A percentile compares a stretch with the other conserved stretches of the same genome.
These are phyloP conservation scores for Sporothrix protearum DNA, from an alignment of 2,329 filamentous ascomycete species.

Conservation along the genomic window DNA sequence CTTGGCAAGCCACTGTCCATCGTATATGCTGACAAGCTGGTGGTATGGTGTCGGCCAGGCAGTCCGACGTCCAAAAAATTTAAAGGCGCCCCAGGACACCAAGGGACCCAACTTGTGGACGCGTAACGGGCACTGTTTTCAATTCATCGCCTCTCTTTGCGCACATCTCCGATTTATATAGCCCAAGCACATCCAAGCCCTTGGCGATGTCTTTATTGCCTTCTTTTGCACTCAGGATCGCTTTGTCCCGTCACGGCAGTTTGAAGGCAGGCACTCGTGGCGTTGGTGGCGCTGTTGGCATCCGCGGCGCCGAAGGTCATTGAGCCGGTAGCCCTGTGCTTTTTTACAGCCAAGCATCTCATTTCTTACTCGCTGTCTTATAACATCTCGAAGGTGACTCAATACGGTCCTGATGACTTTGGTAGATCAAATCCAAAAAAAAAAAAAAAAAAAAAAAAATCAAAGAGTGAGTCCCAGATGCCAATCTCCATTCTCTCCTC, in stretches of 20 bases:
- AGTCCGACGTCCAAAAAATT: not conserved
- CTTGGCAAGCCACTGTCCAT: not conserved
- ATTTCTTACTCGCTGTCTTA: not conserved
- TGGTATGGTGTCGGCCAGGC: not conserved
- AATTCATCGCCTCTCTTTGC: not conserved
- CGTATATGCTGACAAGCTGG: no score
- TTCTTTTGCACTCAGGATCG: not conserved
- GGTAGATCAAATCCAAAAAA: no score
- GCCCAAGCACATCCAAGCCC: not conserved
- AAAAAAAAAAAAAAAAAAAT: no score
- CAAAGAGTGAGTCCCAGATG: no score
- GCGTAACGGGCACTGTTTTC: not conserved
- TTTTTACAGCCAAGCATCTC: not conserved
- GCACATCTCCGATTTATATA: not conserved
- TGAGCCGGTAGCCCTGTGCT: not conserved
- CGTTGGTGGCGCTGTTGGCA: not conserved
- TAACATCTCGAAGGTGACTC: no score
- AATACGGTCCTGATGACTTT: no score
- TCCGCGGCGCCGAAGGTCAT: not conserved
- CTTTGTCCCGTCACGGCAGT: not conserved
- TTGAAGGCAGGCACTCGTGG: not conserved
- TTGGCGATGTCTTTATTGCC: not conserved
- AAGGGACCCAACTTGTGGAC: not conserved
- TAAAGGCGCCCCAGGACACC: not conserved
- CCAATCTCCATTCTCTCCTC: no score